phyloP scores from a whole-genome alignment of 805 yeast genomes.

The Candida insectalens region DNA sequence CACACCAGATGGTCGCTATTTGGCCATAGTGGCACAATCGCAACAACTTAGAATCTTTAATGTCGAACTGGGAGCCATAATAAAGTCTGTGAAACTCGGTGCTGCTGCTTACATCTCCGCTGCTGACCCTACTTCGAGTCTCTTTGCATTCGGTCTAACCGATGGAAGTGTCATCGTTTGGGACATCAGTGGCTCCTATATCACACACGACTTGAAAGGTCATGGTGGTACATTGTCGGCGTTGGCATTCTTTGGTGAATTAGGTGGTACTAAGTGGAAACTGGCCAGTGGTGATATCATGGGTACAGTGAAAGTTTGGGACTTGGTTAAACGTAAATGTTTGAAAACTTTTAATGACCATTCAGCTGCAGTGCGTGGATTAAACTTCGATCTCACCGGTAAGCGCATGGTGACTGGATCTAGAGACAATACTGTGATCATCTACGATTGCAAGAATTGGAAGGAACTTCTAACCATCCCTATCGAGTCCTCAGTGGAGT shows the following conservation, averaged over 20 bases:
- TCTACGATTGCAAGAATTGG: conserved; percentile 43
- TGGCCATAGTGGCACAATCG: conserved; percentile 75
- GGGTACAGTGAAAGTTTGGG: conserved; percentile 50
- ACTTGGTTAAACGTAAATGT: conserved; percentile 66
- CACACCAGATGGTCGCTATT: conserved; percentile 62
- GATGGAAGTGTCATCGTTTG: conserved; percentile 89
- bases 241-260: conserved; percentile 60
- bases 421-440: conserved; percentile 68
- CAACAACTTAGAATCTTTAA: conserved; percentile 67
- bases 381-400: conserved; percentile 51
- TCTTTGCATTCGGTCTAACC: conserved; percentile 90
- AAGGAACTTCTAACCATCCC: conserved; percentile 62
- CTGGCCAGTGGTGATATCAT: conserved; percentile 62
- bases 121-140: conserved; percentile 70
- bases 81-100: conserved; percentile 47
- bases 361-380: conserved; percentile 75
- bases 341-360: conserved; percentile 61
- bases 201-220: conserved; percentile 86
- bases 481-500: conserved; percentile 62
- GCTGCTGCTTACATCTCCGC: conserved; percentile 78
- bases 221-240: conserved; percentile 87
- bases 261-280: conserved; percentile 63
- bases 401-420: conserved; percentile 69
- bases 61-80: conserved; percentile 28
- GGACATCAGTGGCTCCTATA: conserved; percentile 81